phyloP scores from a whole-genome alignment of 2,329 filamentous ascomycete genomes.

The Colletotrichum sp. region DNA sequence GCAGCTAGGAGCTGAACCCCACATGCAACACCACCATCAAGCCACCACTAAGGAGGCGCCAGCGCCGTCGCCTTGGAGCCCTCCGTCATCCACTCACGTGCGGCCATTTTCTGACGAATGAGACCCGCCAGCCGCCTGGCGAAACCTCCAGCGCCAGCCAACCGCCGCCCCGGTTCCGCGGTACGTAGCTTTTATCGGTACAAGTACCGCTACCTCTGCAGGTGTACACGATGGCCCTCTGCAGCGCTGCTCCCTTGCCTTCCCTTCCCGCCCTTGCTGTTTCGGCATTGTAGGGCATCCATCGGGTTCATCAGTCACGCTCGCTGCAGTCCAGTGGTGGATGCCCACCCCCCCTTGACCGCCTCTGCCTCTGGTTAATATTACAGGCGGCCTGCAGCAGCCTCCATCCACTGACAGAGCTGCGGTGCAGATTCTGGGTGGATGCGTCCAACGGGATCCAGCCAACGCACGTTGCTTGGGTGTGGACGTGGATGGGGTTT shows the following conservation, averaged over 20 bases:
- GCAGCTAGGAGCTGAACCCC: background rate
- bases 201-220: background rate
- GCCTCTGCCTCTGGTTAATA: conserved; percentile 8
- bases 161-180: background rate
- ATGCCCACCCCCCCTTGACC: conserved; percentile 8
- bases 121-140: background rate
- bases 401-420: background rate
- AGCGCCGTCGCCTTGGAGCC: background rate
- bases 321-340: background rate
- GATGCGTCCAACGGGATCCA: background rate
- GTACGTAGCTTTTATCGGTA: background rate
- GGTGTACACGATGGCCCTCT: background rate
- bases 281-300: conserved; percentile 15
- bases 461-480: conserved; percentile 20
- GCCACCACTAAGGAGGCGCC: background rate
- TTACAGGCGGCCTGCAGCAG: conserved; percentile 16
- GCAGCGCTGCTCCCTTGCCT: background rate
- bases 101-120: background rate
- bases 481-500: background rate
- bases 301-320: background rate
- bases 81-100: conserved; percentile 10
- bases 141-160: conserved; percentile 7
- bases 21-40: background rate
- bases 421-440: background rate
- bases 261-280: conserved; percentile 2